Conservation (phyloP, 2,329 filamentous ascomycete genomes). For the Trichoderma atroviride region DNA sequence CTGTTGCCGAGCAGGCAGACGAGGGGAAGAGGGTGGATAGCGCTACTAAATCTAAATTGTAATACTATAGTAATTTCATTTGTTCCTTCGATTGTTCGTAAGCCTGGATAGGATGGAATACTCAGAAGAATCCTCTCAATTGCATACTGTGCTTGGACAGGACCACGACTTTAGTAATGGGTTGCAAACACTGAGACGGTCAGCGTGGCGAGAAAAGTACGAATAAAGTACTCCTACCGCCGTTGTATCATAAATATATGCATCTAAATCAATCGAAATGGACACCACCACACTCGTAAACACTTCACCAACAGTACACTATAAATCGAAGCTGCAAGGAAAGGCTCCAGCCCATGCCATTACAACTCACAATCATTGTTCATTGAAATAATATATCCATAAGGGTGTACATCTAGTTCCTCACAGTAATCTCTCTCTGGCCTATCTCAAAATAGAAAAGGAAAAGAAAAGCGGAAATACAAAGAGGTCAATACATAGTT, state of each 20-base stretch:
- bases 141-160: neutral
- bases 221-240: neutral
- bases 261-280: neutral
- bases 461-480: neutral
- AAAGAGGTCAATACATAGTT: neutral
- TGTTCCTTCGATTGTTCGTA: neutral
- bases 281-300: neutral
- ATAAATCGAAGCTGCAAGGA: neutral
- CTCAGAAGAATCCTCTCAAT: neutral
- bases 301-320: neutral
- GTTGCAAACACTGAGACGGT: neutral
- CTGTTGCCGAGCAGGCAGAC: conserved; percentile 77
- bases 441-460: conserved; percentile 5
- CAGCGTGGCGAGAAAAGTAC: neutral
- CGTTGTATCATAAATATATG: conserved; percentile 8
- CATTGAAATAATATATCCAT: conserved; percentile 24
- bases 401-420: conserved; percentile 27
- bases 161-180: neutral
- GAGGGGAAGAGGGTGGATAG: conserved; percentile 76
- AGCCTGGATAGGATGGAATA: neutral
- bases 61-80: neutral
- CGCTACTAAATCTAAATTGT: conserved; percentile 48
- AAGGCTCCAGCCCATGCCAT: neutral
- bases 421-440: neutral
- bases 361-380: neutral